A percentile compares a stretch with the other conserved stretches of the same genome.
These are phyloP conservation scores for Curvularia sp. DNA, from an alignment of 2,329 filamentous ascomycete species.

Conservation along the genomic window DNA sequence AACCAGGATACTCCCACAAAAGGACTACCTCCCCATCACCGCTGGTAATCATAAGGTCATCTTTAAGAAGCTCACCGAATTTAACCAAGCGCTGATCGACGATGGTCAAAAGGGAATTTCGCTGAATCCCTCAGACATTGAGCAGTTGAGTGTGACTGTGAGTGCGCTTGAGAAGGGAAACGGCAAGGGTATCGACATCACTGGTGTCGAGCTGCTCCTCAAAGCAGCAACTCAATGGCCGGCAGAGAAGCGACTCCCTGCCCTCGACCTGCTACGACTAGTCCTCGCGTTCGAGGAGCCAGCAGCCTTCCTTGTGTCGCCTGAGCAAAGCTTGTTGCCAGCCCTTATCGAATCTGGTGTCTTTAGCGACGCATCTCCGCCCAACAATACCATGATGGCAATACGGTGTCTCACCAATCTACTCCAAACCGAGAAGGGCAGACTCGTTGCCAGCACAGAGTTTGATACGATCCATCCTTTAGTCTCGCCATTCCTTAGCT, in stretches of 20 bases:
- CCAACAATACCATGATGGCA: conserved; percentile 88
- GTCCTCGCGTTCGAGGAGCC: conserved; percentile 71
- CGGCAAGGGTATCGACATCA: conserved; percentile 50
- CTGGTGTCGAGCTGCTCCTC: conserved; percentile 69
- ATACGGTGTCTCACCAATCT: conserved; percentile 83
- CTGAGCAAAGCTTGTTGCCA: conserved; percentile 65
- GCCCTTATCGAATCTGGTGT: conserved; percentile 65
- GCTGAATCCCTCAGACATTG: conserved; percentile 74
- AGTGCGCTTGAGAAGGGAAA: conserved; percentile 65
- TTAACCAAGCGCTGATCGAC: conserved; percentile 76
- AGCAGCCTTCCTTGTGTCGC: conserved; percentile 65
- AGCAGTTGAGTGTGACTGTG: conserved; percentile 66
- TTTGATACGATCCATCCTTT: conserved; percentile 68
- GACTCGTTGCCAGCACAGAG: conserved; percentile 61
- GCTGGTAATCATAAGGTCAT: conserved; percentile 74
- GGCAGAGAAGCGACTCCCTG: conserved; percentile 78
- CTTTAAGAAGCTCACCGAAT: conserved; percentile 75
- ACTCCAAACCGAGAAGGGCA: conserved; percentile 76
- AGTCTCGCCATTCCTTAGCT: conserved; percentile 65
- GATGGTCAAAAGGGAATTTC: conserved; percentile 75
- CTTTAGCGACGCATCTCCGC: conserved; percentile 65
- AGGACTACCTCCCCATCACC: conserved; percentile 77
- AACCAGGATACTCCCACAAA: conserved; percentile 75
- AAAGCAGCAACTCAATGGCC: conserved; percentile 83
- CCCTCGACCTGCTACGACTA: conserved; percentile 86